Conservation (phyloP, 257 asterid species). For the Jaltomata sinuosa region DNA sequence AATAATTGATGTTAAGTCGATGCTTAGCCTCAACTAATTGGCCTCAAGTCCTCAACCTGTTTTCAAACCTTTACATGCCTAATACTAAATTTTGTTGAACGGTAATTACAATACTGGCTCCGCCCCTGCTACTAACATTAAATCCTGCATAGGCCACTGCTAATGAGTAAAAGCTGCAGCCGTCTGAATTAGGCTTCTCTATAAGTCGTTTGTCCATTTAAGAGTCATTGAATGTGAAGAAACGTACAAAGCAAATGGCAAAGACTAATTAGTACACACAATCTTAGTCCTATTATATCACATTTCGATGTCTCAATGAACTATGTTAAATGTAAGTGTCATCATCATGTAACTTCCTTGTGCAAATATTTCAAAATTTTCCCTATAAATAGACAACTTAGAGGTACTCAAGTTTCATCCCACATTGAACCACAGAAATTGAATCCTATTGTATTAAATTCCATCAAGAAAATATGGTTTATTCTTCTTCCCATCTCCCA, state of each 20-base stretch:
- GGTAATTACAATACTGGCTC: too few species aligned
- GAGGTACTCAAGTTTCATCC: neutral
- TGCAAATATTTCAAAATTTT: neutral
- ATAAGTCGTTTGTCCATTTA: neutral
- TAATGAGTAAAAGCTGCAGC: neutral
- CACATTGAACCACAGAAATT: neutral
- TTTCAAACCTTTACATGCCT: too few species aligned
- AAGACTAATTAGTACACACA: neutral
- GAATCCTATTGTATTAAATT: neutral
- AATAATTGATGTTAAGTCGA: too few species aligned
- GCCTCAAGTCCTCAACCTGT: too few species aligned
- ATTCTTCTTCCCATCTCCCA: neutral
- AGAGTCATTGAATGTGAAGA: neutral
- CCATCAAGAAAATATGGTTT: neutral
- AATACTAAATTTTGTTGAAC: too few species aligned
- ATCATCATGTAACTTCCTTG: neutral
- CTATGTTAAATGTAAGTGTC: neutral
- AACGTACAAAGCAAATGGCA: neutral
- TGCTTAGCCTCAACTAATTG: too few species aligned
- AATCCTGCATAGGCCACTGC: too few species aligned
- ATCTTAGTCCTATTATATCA: neutral
- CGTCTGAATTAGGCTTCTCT: neutral
- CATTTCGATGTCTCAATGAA: neutral
- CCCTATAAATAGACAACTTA: neutral
- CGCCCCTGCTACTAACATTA: too few species aligned